phyloP scores from a whole-genome alignment of 352 stramenopile genomes.

The Phytophthora palmivora region DNA sequence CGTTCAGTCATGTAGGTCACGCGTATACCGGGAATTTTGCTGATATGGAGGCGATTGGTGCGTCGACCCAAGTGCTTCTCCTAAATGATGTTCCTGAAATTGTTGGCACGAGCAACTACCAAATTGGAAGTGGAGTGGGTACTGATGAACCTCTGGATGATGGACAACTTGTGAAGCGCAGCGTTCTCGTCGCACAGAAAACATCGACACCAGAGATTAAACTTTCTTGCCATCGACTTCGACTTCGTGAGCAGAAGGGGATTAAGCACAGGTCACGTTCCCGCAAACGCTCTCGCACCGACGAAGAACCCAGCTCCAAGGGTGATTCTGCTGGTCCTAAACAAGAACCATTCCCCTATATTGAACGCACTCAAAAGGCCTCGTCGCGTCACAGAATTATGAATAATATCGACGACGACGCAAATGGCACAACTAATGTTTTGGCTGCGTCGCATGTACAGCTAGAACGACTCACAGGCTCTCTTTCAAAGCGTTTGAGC shows the following conservation, averaged over 20 bases:
- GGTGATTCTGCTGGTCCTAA: neutral
- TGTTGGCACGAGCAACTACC: slow-evolving; percentile 4
- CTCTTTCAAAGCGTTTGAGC: slow-evolving; percentile 47
- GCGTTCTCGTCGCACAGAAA: slow-evolving; percentile 57
- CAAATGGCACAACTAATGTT: slow-evolving; percentile 1
- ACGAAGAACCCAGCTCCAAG: slow-evolving; percentile 12
- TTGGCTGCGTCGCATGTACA: slow-evolving; percentile 41
- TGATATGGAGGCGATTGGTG: neutral
- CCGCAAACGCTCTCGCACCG: slow-evolving; percentile 45
- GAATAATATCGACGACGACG: slow-evolving; percentile 11
- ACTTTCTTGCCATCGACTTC: slow-evolving; percentile 49
- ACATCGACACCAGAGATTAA: slow-evolving; percentile 23
- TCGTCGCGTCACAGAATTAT: slow-evolving; percentile 28
- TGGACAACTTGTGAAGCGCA: slow-evolving; percentile 49
- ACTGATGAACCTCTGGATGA: slow-evolving; percentile 11
- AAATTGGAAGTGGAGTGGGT: neutral
- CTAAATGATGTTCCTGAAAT: slow-evolving; percentile 44
- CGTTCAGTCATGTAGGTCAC: slow-evolving; percentile 60
- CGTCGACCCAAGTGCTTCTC: slow-evolving; percentile 42
- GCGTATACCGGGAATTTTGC: slow-evolving; percentile 43
- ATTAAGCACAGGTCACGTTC: slow-evolving; percentile 21
- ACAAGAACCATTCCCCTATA: slow-evolving; percentile 40
- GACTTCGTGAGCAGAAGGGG: slow-evolving; percentile 38
- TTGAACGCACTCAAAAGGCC: slow-evolving; percentile 64
- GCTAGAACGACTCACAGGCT: slow-evolving; percentile 53